Percentiles rank a stretch among this genome's conserved stretches.
Conservation (phyloP, 495 filamentous ascomycete genomes). For the Penicillium dipodomyicola region DNA sequence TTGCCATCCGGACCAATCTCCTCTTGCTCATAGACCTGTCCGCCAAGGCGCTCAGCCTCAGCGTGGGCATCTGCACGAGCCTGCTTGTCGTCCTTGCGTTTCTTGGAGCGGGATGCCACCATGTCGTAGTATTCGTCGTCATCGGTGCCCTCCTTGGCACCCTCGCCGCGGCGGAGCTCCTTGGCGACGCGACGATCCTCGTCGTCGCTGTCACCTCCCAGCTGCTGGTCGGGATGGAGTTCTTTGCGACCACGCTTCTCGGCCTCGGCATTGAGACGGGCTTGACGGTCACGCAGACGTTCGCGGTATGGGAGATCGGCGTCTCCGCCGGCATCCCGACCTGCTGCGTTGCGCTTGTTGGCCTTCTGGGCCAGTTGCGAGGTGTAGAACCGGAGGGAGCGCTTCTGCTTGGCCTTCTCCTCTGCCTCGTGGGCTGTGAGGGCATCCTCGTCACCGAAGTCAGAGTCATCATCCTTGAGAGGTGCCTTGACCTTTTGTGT, state of each 20-base stretch:
- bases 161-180: slow-evolving; percentile 44
- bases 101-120: slow-evolving; percentile 64
- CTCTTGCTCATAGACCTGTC: slow-evolving; percentile 56
- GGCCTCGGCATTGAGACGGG: slow-evolving; percentile 80
- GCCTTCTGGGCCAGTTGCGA: slow-evolving; percentile 91
- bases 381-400: slow-evolving; percentile 91
- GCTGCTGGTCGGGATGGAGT: slow-evolving; percentile 56
- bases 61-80: slow-evolving; percentile 53
- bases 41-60: slow-evolving; percentile 53
- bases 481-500: slow-evolving; percentile 34
- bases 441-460: slow-evolving; percentile 65
- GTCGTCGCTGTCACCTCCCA: slow-evolving; percentile 65
- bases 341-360: slow-evolving; percentile 78
- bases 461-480: slow-evolving; percentile 50
- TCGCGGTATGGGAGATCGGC: slow-evolving; percentile 88
- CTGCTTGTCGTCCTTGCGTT: slow-evolving; percentile 73
- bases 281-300: slow-evolving; percentile 77
- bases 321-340: slow-evolving; percentile 84
- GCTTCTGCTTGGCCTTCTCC: slow-evolving; percentile 82
- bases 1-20: slow-evolving; percentile 72
- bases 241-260: slow-evolving; percentile 73
- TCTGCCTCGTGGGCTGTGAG: slow-evolving; percentile 64
- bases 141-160: slow-evolving; percentile 34
- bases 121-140: slow-evolving; percentile 90
- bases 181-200: slow-evolving; percentile 44